phyloP scores from a whole-genome alignment of 2,329 filamentous ascomycete species.

The Arthrinium puccinioides region DNA sequence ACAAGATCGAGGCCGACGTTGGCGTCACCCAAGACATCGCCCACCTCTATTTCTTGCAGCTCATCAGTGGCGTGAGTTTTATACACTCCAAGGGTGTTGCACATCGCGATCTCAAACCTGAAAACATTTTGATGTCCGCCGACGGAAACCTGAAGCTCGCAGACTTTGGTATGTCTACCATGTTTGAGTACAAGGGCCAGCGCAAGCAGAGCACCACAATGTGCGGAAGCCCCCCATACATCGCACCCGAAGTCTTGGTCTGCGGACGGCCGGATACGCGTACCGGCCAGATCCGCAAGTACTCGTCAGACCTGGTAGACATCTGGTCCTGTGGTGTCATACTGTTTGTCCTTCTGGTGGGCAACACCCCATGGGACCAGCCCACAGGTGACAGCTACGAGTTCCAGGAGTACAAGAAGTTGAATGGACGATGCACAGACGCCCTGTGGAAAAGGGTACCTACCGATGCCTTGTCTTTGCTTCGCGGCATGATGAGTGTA shows the following conservation, averaged over 20 bases:
- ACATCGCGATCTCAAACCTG: conserved; percentile 86
- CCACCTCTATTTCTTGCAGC: conserved; percentile 91
- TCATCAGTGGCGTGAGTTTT: conserved; percentile 83
- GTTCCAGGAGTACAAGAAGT: conserved; percentile 78
- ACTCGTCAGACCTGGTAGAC: conserved; percentile 75
- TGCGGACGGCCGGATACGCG: conserved; percentile 41
- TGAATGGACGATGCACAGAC: conserved; percentile 74
- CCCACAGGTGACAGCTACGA: conserved; percentile 83
- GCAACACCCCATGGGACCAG: conserved; percentile 97
- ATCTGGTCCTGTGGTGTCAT: conserved; percentile 98
- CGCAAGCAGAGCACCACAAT: conserved; percentile 79
- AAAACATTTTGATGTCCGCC: conserved; percentile 85
- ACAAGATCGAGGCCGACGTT: conserved; percentile 98
- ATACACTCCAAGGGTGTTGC: conserved; percentile 95
- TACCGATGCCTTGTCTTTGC: conserved; percentile 64
- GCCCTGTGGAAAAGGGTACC: conserved; percentile 80
- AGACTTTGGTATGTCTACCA: conserved; percentile 90
- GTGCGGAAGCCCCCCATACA: conserved; percentile 94
- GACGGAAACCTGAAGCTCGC: conserved; percentile 88
- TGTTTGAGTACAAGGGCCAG: conserved; percentile 84
- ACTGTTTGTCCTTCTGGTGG: conserved; percentile 89
- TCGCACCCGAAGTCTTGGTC: conserved; percentile 80
- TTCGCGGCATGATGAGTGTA: conserved; percentile 89
- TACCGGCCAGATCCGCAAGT: conserved; percentile 47
- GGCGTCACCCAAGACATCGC: conserved; percentile 93